Conservation (phyloP, 306 rosid species). For the Rubus parviflorus region DNA sequence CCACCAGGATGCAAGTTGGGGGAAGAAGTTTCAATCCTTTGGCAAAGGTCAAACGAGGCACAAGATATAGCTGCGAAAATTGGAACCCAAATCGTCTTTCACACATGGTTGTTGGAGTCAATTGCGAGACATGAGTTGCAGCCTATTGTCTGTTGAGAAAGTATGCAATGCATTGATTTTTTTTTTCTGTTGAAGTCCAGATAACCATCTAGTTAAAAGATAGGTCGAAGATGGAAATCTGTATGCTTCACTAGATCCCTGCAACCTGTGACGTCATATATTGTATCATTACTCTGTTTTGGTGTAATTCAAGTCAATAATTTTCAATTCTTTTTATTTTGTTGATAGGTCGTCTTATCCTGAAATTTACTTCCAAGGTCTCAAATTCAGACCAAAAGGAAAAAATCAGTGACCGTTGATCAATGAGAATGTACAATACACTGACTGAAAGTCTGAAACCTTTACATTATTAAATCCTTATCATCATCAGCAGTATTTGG, state of each 20-base stretch:
- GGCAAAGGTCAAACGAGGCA: constrained; percentile 78
- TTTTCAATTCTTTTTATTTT: neutral
- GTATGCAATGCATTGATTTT: neutral
- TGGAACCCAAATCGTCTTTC: constrained; percentile 62
- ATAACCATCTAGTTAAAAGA: neutral
- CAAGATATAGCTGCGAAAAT: constrained; percentile 60
- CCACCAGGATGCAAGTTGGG: constrained; percentile 75
- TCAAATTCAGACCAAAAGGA: neutral
- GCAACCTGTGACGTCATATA: neutral
- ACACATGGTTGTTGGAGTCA: constrained; percentile 89
- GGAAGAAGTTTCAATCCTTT: constrained; percentile 79
- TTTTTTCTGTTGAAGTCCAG: neutral
- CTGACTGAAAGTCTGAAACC: neutral
- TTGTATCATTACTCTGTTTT: neutral
- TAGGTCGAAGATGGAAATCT: neutral
- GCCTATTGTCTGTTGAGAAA: constrained; percentile 50
- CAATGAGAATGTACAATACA: neutral
- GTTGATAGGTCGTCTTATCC: neutral
- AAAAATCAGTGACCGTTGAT: neutral
- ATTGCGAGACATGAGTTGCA: constrained; percentile 70
- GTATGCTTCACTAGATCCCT: neutral
- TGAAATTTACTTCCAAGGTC: neutral
- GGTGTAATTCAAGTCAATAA: neutral
- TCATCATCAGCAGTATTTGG: neutral
- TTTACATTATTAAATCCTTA: neutral